Conservation (phyloP, 108 stramenopile species). For the Cyclostephanos tholiformis region DNA sequence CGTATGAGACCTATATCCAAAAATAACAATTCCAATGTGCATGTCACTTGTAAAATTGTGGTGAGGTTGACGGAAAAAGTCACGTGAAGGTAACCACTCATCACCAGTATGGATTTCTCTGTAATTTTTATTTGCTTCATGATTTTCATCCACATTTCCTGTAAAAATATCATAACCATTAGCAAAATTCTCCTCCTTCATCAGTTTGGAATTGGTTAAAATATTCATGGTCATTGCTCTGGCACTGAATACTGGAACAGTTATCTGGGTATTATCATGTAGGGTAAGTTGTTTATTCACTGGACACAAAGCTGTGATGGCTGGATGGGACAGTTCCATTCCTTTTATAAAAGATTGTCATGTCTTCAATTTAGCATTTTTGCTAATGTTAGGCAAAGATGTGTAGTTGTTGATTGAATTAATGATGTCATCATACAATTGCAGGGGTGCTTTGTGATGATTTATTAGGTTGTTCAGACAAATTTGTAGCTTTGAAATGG, state of each 20-base stretch:
- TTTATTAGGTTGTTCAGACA: too few species aligned
- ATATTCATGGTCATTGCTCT: not conserved
- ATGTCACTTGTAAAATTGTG: not conserved
- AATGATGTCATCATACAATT: not conserved
- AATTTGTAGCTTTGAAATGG: too few species aligned
- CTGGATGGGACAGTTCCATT: not conserved
- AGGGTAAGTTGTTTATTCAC: not conserved
- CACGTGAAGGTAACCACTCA: not conserved
- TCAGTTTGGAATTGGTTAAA: not conserved
- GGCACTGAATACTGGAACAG: not conserved
- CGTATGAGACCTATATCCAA: not conserved
- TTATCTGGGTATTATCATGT: not conserved
- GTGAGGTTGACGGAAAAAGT: not conserved
- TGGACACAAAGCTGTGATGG: not conserved
- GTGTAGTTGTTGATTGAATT: not conserved
- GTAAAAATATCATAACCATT: not conserved
- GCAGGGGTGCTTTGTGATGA: too few species aligned
- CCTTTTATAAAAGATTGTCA: not conserved
- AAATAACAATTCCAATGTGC: not conserved
- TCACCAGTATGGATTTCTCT: constrained; percentile 10
- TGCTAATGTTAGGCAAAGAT: not conserved
- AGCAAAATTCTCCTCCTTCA: constrained; percentile 1
- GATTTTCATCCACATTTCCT: not conserved
- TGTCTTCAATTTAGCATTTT: not conserved
- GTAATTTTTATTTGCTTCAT: not conserved